Conservation (phyloP, 2,329 filamentous ascomycete species). For the Chaetomiaceae sp. region DNA sequence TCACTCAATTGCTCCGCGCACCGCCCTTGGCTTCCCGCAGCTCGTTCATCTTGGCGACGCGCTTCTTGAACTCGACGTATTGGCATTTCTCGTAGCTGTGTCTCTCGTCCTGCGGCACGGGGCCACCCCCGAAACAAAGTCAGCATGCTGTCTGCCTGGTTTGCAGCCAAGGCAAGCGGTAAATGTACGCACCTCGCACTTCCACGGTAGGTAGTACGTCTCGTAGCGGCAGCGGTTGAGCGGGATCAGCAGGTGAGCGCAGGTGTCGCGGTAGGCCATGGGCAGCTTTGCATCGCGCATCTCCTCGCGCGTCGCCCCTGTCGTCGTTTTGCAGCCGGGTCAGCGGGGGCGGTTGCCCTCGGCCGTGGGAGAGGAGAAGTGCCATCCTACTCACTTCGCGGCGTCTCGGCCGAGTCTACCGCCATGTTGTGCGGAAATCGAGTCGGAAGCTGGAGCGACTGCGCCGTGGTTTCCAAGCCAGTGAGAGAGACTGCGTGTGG, state of each 20-base stretch:
- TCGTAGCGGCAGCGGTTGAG: slow-evolving; percentile 91
- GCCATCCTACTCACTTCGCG: too few species aligned
- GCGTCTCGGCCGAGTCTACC: too few species aligned
- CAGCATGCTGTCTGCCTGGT: too few species aligned
- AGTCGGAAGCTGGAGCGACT: too few species aligned
- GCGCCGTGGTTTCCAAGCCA: too few species aligned
- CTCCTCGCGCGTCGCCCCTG: slow-evolving; percentile 78
- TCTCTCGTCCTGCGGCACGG: slow-evolving; percentile 67
- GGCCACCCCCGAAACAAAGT: too few species aligned
- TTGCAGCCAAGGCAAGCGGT: too few species aligned
- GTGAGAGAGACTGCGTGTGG: too few species aligned
- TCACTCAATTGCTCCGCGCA: slow-evolving; percentile 77
- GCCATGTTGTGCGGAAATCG: too few species aligned
- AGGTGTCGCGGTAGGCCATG: slow-evolving; percentile 88
- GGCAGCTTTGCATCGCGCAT: slow-evolving; percentile 90
- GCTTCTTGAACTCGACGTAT: slow-evolving; percentile 97
- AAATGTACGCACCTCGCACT: slow-evolving; percentile 68
- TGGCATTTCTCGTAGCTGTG: slow-evolving; percentile 99
- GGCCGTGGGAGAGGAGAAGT: too few species aligned
- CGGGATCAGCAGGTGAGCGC: slow-evolving; percentile 88
- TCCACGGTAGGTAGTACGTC: slow-evolving; percentile 94
- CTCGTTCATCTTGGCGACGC: slow-evolving; percentile 98
- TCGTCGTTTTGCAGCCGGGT: slow-evolving; percentile 5
- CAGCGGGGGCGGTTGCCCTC: too few species aligned
- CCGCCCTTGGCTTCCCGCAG: slow-evolving; percentile 78